Base-by-base conservation (phyloP, 2,329 filamentous ascomycete species). In the Thielaviopsis punctulata region DNA sequence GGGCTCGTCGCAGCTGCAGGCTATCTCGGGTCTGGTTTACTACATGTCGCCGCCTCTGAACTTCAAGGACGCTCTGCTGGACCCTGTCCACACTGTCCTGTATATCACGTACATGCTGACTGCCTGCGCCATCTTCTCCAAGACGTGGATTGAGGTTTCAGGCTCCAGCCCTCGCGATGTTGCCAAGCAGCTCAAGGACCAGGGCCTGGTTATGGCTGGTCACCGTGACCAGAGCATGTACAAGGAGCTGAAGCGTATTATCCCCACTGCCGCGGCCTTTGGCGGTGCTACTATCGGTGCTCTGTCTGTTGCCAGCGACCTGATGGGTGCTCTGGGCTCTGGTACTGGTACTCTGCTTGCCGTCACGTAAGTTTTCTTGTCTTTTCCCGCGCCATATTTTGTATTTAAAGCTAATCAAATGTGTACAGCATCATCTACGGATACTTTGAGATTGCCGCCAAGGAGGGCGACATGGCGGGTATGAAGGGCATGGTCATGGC, bases 221-320 rank as follows among this genome's bases (percentile, higher is more conserved):
- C 92, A 98, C 76, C 86, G 92, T 73, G 93, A 98, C 69, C 90
- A 96, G 78, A 93, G 86, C 76, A 98, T 98, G 92, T 98, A 98
- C 81, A 94, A 94, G 77, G 92, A 98, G 73, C 80, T 98, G 59
- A 98, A 98, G 85, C 85, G 92, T 64, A 92, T 98, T 63, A 98
- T 98, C 59, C 93, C 92, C 58, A 96, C 92, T 56, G 93, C 92
- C 57, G 92, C 92, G 59, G 92, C 93, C 62, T 98, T 98, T 60
- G 92, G 93, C 69, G 92, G 92, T 77, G 92, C 92, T 60, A 96
- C 90, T 76, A 98, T 98, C 73, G 92, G 92, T 74, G 90, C 86
- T 60, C 81, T 98, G 58, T 96, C 90, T 50, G 90, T 98, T 63
- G 82, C 85, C 63, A 94, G 86, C 67, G 92, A 98, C 70, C 82